These are phyloP conservation scores for Acorus gramineus DNA, from an alignment of 106 monocot genomes.

Conservation along the genomic window DNA sequence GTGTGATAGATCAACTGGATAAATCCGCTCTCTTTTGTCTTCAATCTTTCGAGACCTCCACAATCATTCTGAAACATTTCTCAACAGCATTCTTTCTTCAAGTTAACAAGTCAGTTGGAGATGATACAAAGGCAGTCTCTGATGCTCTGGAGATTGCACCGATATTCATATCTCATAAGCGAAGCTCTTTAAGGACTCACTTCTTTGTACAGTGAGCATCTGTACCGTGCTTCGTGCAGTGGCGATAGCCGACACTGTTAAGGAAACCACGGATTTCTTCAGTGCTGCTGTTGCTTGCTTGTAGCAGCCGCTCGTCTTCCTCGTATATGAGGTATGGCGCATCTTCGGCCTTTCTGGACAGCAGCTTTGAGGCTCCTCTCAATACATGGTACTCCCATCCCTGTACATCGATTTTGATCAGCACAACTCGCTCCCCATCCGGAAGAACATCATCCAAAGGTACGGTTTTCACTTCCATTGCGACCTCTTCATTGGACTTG, in stretches of 20 bases:
- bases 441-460: slow-evolving; percentile 80
- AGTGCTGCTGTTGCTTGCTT: slow-evolving; percentile 73
- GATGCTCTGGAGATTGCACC: too few relatives aligned
- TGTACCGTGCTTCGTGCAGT: slow-evolving; percentile 50
- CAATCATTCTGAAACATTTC: too few relatives aligned
- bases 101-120: too few relatives aligned
- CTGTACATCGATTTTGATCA: slow-evolving; percentile 92
- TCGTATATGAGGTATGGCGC: slow-evolving; percentile 95
- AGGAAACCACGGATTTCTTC: slow-evolving; percentile 69
- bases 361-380: slow-evolving; percentile 51
- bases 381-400: slow-evolving; percentile 95
- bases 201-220: slow-evolving; percentile 80
- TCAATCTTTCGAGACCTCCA: too few relatives aligned
- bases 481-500: slow-evolving; percentile 78
- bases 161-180: too few relatives aligned
- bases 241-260: slow-evolving; percentile 46
- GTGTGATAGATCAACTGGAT: too few relatives aligned
- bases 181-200: too few relatives aligned
- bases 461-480: slow-evolving; percentile 52
- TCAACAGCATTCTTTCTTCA: too few relatives aligned
- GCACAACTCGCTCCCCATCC: slow-evolving; percentile 31
- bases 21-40: too few relatives aligned
- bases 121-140: too few relatives aligned
- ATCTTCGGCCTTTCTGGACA: slow-evolving; percentile 56
- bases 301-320: slow-evolving; percentile 76